Percentiles rank a stretch among this genome's conserved stretches.
Conservation (phyloP, 2,329 filamentous ascomycete genomes). For the Plectosphaerella cucumerina region DNA sequence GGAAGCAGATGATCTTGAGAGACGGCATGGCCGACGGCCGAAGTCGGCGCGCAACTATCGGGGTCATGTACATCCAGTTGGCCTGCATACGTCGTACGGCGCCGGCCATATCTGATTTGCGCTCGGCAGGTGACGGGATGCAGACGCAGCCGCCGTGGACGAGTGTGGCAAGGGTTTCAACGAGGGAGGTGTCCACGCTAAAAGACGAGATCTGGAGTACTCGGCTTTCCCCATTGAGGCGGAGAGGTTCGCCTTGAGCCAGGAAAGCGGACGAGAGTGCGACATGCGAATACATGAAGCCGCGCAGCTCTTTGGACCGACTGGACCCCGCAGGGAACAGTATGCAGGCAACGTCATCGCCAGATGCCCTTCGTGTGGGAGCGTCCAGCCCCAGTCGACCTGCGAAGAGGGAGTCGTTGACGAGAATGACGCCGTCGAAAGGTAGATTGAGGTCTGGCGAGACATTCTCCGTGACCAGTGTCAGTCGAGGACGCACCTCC, state of each 20-base stretch:
- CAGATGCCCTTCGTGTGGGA: slow-evolving; percentile 15
- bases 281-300: slow-evolving; percentile 58
- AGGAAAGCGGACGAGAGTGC: slow-evolving; percentile 51
- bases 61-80: slow-evolving; percentile 53
- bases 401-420: slow-evolving; percentile 36
- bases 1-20: slow-evolving; percentile 38
- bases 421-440: slow-evolving; percentile 34
- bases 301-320: slow-evolving; percentile 49
- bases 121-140: slow-evolving; percentile 46
- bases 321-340: slow-evolving; percentile 55
- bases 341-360: slow-evolving; percentile 51
- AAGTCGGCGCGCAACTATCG: slow-evolving; percentile 48
- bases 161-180: slow-evolving; percentile 49
- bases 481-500: slow-evolving; percentile 37
- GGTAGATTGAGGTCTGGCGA: slow-evolving; percentile 32
- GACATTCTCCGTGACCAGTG: slow-evolving; percentile 38
- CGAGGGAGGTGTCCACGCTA: slow-evolving; percentile 47
- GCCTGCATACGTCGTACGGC: slow-evolving; percentile 46
- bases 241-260: slow-evolving; percentile 44
- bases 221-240: slow-evolving; percentile 46
- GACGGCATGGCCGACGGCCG: slow-evolving; percentile 30
- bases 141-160: slow-evolving; percentile 56
- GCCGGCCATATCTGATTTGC: slow-evolving; percentile 43
- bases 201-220: slow-evolving; percentile 53
- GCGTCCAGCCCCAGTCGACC: slow-evolving; percentile 26